Base-by-base conservation (phyloP, 106 monocot genomes). In the Dendrobium officinale region DNA sequence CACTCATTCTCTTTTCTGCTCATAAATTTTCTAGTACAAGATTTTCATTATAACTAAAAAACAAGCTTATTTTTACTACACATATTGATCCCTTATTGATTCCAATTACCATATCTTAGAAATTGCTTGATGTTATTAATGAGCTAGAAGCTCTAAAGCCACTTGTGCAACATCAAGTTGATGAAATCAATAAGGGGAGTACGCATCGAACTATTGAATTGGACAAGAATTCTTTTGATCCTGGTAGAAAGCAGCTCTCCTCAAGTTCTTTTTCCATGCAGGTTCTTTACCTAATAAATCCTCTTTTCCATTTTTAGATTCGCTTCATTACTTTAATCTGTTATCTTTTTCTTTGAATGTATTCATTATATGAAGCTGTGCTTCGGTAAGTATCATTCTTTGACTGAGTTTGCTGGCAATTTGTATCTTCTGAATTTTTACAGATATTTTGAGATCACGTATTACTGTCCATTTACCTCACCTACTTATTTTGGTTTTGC, bases 111-210 rank as follows among this genome's bases (percentile, higher is more conserved):
- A 82, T 56, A 18, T 89, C 84, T 20, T 81, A 98, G 98, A 92
- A 98, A 95, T 78, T 95, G 16, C 80, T 88, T 73, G 86, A 86
- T 80, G 98, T 95, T 18, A 75, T 98, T 4, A 77, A 80, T 88
- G 98, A 98, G 81, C 88, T 98, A 26, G 98, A 98, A 85, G 74
- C 88, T 42, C 78, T 98, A 33, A 98, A 98, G 88, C 92, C 94
- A 72, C 78, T 64, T 75, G 92, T 88, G 64, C 86, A 85, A 26
- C 86, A 77, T 2, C 89, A 95, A 91, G 84, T 92, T 84, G 87
- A 91, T 81, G 84, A 89, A 77, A 78, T 84, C 59, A 98, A 95
- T 81, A 86, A 68, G 80, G 88, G 78, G 66, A 83, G 77, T 73
- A 67, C 81, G 27, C 72, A 51, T 26, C 80, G 82, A 75, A 77